phyloP scores from a whole-genome alignment of 805 yeast species.

The Nakazawaea ambrosiae region DNA sequence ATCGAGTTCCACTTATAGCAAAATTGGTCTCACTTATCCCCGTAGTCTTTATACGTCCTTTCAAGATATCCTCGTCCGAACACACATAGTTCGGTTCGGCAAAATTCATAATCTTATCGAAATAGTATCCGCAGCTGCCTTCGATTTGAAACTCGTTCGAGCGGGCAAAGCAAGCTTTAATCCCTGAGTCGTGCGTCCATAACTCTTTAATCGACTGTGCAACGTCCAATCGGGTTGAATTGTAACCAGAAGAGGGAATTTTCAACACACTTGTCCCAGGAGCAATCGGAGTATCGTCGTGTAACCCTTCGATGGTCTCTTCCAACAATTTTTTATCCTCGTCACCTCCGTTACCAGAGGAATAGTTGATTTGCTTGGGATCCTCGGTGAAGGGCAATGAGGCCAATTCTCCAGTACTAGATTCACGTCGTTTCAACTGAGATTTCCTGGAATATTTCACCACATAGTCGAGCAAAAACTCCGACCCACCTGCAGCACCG shows the following conservation, averaged over 20 bases:
- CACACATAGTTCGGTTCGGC: conserved; percentile 62
- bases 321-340: conserved; percentile 13
- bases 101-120: conserved; percentile 63
- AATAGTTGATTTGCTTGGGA: too few relatives aligned
- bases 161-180: conserved; percentile 46
- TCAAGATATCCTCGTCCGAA: conserved; percentile 74
- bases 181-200: conserved; percentile 70
- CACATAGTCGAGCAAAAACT: conserved; percentile 58
- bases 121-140: conserved; percentile 74
- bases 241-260: too few relatives aligned
- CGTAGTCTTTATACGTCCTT: conserved; percentile 90
- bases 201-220: conserved; percentile 64
- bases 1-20: conserved; percentile 52
- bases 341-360: conserved; percentile 11
- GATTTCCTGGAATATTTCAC: conserved; percentile 51
- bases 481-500: conserved; percentile 57
- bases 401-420: conserved; percentile 47
- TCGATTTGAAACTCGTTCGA: conserved; percentile 82
- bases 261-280: conserved; percentile 4
- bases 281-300: conserved; percentile 12
- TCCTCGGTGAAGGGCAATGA: conserved; percentile 20
- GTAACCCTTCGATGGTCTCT: conserved; percentile 12
- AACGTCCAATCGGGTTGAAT: conserved; percentile 37
- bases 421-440: conserved; percentile 40
- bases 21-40: conserved; percentile 89